A percentile compares a stretch with the other conserved stretches of the same genome.
Evolutionary conservation across 768 basidiomycete species (phyloP).

Genomic region (Kwoniella botswanensis): DNA sequence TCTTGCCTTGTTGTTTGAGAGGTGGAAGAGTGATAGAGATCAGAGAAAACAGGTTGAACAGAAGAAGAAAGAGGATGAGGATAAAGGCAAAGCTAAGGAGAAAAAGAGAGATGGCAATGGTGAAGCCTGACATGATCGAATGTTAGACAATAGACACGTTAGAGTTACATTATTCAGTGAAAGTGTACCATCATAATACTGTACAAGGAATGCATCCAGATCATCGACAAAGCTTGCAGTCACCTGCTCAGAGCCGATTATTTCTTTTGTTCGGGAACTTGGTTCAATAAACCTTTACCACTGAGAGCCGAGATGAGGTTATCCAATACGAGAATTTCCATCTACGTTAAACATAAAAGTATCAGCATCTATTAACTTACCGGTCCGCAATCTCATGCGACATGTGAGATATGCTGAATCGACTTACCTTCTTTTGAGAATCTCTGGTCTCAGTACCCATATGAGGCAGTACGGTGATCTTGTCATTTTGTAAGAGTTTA

Average conservation of each 20-base stretch:
- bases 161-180: background rate
- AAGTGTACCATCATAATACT: background rate
- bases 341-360: slow-evolving; percentile 25
- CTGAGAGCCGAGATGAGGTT: slow-evolving; percentile 47
- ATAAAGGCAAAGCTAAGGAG: slow-evolving; percentile 10
- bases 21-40: slow-evolving; percentile 40
- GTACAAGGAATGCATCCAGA: background rate
- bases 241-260: background rate
- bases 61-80: slow-evolving; percentile 27
- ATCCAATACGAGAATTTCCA: slow-evolving; percentile 45
- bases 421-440: slow-evolving; percentile 50
- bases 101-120: background rate
- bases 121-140: background rate
- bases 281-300: slow-evolving; percentile 52
- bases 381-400: too few relatives aligned
- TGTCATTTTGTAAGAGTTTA: slow-evolving; percentile 76
- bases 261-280: slow-evolving; percentile 50
- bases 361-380: slow-evolving; percentile 8
- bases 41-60: slow-evolving; percentile 22
- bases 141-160: background rate
- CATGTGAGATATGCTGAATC: background rate
- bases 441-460: slow-evolving; percentile 66
- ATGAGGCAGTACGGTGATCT: slow-evolving; percentile 85
- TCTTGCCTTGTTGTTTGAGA: slow-evolving; percentile 41
- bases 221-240: background rate